These are phyloP conservation scores for Termitomyces sp. DNA, from an alignment of 768 basidiomycete species.

Conservation along the genomic window DNA sequence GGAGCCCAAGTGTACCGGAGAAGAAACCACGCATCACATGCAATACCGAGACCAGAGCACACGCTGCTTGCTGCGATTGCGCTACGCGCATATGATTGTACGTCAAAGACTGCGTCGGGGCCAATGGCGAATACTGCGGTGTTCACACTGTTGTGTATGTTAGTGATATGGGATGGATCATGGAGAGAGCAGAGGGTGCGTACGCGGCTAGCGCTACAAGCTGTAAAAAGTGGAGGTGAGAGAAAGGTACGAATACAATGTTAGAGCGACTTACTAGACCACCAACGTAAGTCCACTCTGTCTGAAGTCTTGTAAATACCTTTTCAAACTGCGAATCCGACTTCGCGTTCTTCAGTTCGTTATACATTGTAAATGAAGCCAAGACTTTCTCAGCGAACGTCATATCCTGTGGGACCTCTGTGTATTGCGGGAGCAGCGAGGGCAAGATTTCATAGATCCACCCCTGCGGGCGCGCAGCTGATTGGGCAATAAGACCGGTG, in stretches of 20 bases:
- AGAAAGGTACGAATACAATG: not conserved
- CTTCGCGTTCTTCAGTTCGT: constrained; percentile 42
- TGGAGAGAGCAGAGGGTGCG: constrained; percentile 9
- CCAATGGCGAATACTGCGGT: constrained; percentile 64
- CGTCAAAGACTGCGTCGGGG: constrained; percentile 41
- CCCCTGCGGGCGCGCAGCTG: not conserved
- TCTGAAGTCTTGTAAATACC: constrained; percentile 39
- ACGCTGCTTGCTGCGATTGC: constrained; percentile 55
- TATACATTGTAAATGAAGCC: constrained; percentile 50
- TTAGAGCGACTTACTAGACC: constrained; percentile 39
- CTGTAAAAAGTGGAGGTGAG: constrained; percentile 22
- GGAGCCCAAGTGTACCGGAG: constrained; percentile 54
- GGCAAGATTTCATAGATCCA: constrained; percentile 5
- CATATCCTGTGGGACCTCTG: constrained; percentile 25
- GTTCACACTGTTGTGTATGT: constrained; percentile 25
- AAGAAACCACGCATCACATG: constrained; percentile 61
- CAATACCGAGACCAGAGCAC: constrained; percentile 59
- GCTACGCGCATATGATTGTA: constrained; percentile 39
- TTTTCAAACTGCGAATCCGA: constrained; percentile 45
- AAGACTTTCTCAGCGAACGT: constrained; percentile 31
- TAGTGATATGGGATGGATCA: not conserved
- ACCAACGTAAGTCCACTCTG: constrained; percentile 65
- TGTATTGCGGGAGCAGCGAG: constrained; percentile 32
- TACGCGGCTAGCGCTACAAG: constrained; percentile 58
- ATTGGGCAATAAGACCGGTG: not conserved